Percentiles rank a stretch among this genome's conserved stretches.
Evolutionary conservation across 352 stramenopile species (phyloP).

Genomic region (Phytopythium chamaehyphon): DNA sequence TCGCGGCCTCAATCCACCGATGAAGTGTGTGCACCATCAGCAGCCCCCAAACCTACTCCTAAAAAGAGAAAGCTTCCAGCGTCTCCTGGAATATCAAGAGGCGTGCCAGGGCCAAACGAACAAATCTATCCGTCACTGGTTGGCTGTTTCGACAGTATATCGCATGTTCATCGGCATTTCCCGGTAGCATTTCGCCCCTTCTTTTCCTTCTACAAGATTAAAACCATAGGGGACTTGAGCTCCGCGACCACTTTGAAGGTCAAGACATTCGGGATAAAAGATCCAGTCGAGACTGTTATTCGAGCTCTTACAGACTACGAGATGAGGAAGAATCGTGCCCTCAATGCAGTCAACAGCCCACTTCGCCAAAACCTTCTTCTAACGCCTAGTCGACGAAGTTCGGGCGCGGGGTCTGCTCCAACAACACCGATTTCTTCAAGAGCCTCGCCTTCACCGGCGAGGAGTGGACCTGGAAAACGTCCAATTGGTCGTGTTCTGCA

Average conservation of each 20-base stretch:
- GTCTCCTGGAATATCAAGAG: too few species aligned
- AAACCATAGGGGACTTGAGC: conserved; percentile 66
- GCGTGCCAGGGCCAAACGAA: neutral
- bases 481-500: conserved; percentile 6
- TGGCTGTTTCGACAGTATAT: conserved; percentile 42
- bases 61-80: too few species aligned
- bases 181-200: conserved; percentile 49
- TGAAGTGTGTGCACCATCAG: too few species aligned
- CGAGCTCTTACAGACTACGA: conserved; percentile 58
- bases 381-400: conserved; percentile 10
- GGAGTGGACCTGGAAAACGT: conserved; percentile 29
- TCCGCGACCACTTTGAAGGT: conserved; percentile 42
- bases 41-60: too few species aligned
- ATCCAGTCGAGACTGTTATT: conserved; percentile 43
- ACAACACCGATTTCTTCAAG: conserved; percentile 14
- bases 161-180: conserved; percentile 44
- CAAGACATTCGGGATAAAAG: conserved; percentile 54
- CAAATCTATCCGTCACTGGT: conserved; percentile 48
- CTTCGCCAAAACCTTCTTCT: conserved; percentile 23
- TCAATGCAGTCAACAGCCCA: conserved; percentile 32
- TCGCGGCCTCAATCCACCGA: too few species aligned
- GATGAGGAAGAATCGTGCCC: conserved; percentile 20
- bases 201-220: conserved; percentile 63
- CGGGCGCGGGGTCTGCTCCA: neutral
- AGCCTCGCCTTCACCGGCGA: conserved; percentile 26